Evolutionary conservation across 768 basidiomycete species (phyloP), one percentile per base, ranked within the genome.

Genomic region (Hygrocybe coccinea): DNA sequence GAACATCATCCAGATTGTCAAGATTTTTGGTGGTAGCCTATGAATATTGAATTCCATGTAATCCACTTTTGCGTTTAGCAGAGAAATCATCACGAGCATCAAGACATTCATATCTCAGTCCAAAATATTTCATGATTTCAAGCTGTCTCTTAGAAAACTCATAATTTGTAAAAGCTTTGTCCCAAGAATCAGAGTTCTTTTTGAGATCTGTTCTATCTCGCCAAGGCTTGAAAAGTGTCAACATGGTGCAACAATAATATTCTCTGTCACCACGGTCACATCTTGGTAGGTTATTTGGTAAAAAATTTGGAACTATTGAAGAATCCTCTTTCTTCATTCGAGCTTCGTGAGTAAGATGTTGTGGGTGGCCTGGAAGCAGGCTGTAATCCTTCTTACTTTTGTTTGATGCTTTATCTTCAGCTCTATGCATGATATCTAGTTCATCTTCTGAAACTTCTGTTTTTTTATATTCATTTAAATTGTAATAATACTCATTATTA

Each of bases 71-170:
- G 3, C 29, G 29, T 43, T 55, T 19, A 14, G 12, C 21, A 50
- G 34, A 17, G 19, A 48, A n/a, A 43, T 50, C 11, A 38, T 35
- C 39, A 19, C 29, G 35, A 19, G 66, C 66, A 66, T 74, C 71
- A 17, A 66, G 39, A 54, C 73, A 74, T 59, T 75, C 71, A 64
- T 73, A 70, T 47, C 59, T 57, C 39, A 45, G 50, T 33, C 11
- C 36, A 56, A 35, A 56, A n/a, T 38, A 50, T 21, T 44, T 50
- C 21, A 19, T 41, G 22, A n/a, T 50, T 15, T 33, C 14, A 11
- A 12, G 34, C 15, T 34, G 14, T 17, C 25, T 17, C 14, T 12
- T 36, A 36, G 15, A 37, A 33, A 15, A 33, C n/a, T 52, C 35
- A n/a, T n/a, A n/a, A n/a, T n/a, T n/a, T n/a, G 29, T 29, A 29